Evolutionary conservation across 1,284 basidiomycete species (phyloP).

Genomic region (Moniliophthora roreri): DNA sequence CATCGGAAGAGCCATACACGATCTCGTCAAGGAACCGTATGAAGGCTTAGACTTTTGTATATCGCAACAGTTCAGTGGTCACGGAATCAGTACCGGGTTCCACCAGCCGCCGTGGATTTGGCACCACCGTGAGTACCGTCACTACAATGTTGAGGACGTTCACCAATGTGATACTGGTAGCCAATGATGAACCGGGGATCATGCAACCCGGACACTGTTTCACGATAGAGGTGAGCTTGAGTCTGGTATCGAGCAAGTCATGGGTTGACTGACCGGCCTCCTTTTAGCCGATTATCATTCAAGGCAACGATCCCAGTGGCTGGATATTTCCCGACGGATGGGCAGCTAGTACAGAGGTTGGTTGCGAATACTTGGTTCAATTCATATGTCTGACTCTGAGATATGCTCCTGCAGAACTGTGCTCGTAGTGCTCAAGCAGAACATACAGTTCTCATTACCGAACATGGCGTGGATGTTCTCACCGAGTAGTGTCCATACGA

Average conservation of each 20-base stretch:
- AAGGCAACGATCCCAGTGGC: slow-evolving; percentile 64
- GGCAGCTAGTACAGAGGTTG: slow-evolving; percentile 81
- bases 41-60: slow-evolving; percentile 45
- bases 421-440: slow-evolving; percentile 84
- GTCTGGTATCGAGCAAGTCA: neutral
- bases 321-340: slow-evolving; percentile 88
- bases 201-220: slow-evolving; percentile 88
- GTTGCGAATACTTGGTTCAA: slow-evolving; percentile 16
- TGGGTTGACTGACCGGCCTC: neutral
- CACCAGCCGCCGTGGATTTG: slow-evolving; percentile 86
- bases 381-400: slow-evolving; percentile 4
- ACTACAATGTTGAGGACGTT: neutral
- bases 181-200: slow-evolving; percentile 73
- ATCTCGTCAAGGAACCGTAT: slow-evolving; percentile 34
- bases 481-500: slow-evolving; percentile 34
- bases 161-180: slow-evolving; percentile 34
- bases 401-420: no score
- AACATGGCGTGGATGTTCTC: slow-evolving; percentile 65
- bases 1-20: slow-evolving; percentile 79
- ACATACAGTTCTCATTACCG: slow-evolving; percentile 84
- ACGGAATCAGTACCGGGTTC: slow-evolving; percentile 86
- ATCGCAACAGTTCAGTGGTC: slow-evolving; percentile 77
- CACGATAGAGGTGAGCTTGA: slow-evolving; percentile 71
- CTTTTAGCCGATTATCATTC: slow-evolving; percentile 72
- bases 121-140: slow-evolving; percentile 45